phyloP scores from a whole-genome alignment of 345 rosid species.

The Erysimum cheiranthoides region DNA sequence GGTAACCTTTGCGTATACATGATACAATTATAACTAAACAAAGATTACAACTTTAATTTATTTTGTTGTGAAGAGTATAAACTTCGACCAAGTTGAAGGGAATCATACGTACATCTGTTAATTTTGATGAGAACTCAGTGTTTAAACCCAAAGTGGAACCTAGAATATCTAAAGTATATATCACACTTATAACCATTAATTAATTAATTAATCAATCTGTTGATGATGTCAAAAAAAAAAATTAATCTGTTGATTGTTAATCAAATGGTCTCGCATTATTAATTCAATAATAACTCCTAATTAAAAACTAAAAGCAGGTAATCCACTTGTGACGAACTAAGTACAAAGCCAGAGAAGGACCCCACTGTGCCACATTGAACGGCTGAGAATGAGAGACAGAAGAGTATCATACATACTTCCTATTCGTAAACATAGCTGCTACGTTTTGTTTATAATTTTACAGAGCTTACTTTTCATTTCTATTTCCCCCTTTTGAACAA shows the following conservation, averaged over 20 bases:
- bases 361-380: conserved; percentile 36
- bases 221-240: too few relatives aligned
- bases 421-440: not conserved
- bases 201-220: too few relatives aligned
- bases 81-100: not conserved
- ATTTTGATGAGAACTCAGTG: conserved; percentile 23
- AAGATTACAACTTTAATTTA: not conserved
- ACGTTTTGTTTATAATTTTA: conserved; percentile 19
- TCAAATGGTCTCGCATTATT: not conserved
- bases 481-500: not conserved
- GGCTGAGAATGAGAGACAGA: conserved; percentile 36
- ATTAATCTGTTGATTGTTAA: conserved; percentile 9
- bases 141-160: conserved; percentile 23
- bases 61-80: not conserved
- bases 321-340: conserved; percentile 44
- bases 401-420: conserved; percentile 25
- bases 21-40: not conserved
- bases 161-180: conserved; percentile 24
- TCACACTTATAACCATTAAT: conserved; percentile 15
- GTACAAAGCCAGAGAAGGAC: conserved; percentile 30
- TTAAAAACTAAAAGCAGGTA: conserved; percentile 27
- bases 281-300: not conserved
- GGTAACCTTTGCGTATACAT: not conserved
- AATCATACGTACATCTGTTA: conserved; percentile 29
- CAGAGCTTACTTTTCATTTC: not conserved